Conservation (phyloP, 805 yeast species). For the Tetrapisispora phaffii region DNA sequence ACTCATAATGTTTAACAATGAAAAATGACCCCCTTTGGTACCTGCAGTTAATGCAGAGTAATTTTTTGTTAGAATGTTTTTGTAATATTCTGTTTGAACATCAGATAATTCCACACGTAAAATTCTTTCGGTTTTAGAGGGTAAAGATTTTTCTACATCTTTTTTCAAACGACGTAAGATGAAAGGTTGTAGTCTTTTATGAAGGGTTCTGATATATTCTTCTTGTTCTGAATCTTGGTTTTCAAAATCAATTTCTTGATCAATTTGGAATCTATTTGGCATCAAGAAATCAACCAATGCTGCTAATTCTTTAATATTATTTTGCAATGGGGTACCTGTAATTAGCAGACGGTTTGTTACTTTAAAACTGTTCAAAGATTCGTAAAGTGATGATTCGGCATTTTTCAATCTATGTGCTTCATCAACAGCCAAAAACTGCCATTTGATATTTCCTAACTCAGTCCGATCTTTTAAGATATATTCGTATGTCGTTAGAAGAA, state of each 20-base stretch:
- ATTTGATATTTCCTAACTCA: conserved; percentile 71
- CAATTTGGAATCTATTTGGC: conserved; percentile 89
- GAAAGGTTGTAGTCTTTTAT: conserved; percentile 78
- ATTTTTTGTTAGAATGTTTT: conserved; percentile 85
- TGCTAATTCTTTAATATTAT: conserved; percentile 88
- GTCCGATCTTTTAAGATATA: conserved; percentile 82
- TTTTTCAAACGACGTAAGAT: conserved; percentile 88
- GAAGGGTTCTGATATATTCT: conserved; percentile 75
- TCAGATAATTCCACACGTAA: conserved; percentile 92
- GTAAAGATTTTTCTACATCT: conserved; percentile 94
- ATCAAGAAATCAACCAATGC: conserved; percentile 89
- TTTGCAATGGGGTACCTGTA: conserved; percentile 97
- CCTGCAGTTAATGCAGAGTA: conserved; percentile 88
- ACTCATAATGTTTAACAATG: conserved; percentile 83
- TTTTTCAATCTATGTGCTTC: conserved; percentile 96
- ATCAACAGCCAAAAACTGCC: conserved; percentile 97
- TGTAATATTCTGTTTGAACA: conserved; percentile 88
- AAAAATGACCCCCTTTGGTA: conserved; percentile 63
- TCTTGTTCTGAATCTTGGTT: conserved; percentile 83
- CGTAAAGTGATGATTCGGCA: conserved; percentile 87
- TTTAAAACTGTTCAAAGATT: conserved; percentile 71
- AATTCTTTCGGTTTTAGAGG: conserved; percentile 92
- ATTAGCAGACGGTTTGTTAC: conserved; percentile 78
- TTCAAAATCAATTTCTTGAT: conserved; percentile 92
- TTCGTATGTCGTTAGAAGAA: conserved; percentile 91